Conservation (phyloP, 78 protist genomes). For the slime mould (Dictyostelium discoideum) region DNA sequence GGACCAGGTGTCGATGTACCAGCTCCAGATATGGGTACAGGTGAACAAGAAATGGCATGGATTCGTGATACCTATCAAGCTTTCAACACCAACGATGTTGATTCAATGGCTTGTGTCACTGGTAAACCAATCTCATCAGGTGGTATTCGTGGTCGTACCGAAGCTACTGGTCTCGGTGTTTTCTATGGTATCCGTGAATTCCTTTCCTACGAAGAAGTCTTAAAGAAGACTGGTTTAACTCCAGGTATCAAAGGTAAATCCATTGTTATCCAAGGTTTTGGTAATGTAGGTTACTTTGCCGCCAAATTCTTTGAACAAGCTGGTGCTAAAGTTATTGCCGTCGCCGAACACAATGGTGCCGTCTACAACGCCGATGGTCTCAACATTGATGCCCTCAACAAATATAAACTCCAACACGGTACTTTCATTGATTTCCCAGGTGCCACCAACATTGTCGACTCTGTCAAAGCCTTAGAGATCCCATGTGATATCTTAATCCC, state of each 20-base stretch:
- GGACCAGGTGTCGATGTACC: conserved; percentile 96
- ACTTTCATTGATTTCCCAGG: conserved; percentile 79
- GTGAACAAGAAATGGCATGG: conserved; percentile 96
- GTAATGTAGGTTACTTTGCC: conserved; percentile 94
- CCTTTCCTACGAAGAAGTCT: conserved; percentile 77
- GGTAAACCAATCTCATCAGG: conserved; percentile 94
- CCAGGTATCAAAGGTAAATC: conserved; percentile 83
- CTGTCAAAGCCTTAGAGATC: conserved; percentile 80
- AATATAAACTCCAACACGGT: conserved; percentile 70
- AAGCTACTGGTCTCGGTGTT: conserved; percentile 97
- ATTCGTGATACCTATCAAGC: conserved; percentile 89
- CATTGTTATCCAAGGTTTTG: conserved; percentile 93
- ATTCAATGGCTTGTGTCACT: conserved; percentile 92
- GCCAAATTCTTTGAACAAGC: conserved; percentile 85
- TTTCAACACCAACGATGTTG: conserved; percentile 79
- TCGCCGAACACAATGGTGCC: conserved; percentile 91
- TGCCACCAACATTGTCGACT: conserved; percentile 59
- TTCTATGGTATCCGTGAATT: conserved; percentile 90
- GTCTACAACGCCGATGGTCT: conserved; percentile 86
- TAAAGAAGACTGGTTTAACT: conserved; percentile 83
- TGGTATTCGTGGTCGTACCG: conserved; percentile 95
- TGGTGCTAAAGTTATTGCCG: conserved; percentile 90
- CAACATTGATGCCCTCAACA: conserved; percentile 76
- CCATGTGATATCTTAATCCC: conserved; percentile 94
- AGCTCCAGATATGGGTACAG: conserved; percentile 96